Evolutionary conservation across 108 stramenopile species (phyloP).

Genomic region (Cyclotella kingstonii): DNA sequence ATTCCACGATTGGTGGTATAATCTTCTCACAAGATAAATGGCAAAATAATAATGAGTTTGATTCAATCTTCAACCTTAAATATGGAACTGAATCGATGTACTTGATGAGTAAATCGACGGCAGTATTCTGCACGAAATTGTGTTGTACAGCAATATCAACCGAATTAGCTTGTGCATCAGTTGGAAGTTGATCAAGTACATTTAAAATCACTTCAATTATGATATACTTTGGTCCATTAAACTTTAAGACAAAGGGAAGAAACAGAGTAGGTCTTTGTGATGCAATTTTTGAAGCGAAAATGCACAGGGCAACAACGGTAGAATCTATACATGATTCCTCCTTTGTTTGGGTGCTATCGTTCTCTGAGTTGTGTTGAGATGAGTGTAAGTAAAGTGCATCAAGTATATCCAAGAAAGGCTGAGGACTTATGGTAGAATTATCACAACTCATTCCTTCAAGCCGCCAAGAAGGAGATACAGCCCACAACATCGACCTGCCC

Average conservation of each 20-base stretch:
- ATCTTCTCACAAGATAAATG: constrained; percentile 12
- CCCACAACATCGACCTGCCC: constrained; percentile 10
- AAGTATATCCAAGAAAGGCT: constrained; percentile 1
- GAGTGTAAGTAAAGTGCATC: constrained; percentile 15
- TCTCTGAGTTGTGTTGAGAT: neutral
- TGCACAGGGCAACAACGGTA: constrained; percentile 11
- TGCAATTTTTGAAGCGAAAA: constrained; percentile 12
- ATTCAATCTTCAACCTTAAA: constrained; percentile 4
- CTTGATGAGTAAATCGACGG: constrained; percentile 2
- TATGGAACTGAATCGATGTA: constrained; percentile 6
- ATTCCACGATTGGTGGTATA: constrained; percentile 9
- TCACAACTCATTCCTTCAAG: neutral
- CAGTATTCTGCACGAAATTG: constrained; percentile 3
- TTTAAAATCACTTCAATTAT: constrained; percentile 13
- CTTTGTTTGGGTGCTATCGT: neutral
- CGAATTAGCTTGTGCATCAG: too few species aligned
- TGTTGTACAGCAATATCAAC: too few species aligned
- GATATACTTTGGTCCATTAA: constrained; percentile 1
- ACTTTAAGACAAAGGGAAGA: constrained; percentile 14
- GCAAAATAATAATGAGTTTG: constrained; percentile 13
- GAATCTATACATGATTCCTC: neutral
- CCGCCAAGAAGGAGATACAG: constrained; percentile 5
- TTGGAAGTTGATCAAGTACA: constrained; percentile 21
- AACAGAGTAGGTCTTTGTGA: constrained; percentile 4
- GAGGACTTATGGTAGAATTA: neutral